phyloP scores from a whole-genome alignment of 2,329 filamentous ascomycete species.

The Cladosporium velox region DNA sequence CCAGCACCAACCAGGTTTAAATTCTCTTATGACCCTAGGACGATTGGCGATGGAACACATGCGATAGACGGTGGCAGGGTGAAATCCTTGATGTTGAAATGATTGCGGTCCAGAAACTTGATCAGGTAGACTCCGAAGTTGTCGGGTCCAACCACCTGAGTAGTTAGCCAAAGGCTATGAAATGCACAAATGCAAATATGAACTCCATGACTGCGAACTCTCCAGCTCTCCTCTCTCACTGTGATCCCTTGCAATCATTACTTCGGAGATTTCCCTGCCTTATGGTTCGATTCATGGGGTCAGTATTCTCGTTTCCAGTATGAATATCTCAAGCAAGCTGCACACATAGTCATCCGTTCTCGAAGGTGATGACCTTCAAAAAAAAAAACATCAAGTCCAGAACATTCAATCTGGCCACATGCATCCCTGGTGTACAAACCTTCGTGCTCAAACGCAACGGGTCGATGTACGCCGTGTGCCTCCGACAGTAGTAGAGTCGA shows the following conservation, averaged over 20 bases:
- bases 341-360: background rate
- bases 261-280: background rate
- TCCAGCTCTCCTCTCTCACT: background rate
- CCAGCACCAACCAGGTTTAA: conserved; percentile 19
- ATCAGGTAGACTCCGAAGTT: background rate
- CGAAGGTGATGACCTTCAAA: background rate
- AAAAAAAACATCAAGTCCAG: background rate
- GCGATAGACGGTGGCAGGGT: background rate
- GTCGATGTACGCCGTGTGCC: too few species aligned
- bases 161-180: conserved; percentile 13
- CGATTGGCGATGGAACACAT: background rate
- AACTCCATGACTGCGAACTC: background rate
- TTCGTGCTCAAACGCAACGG: too few species aligned
- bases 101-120: background rate
- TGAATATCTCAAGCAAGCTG: background rate
- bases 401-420: too few species aligned
- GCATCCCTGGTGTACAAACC: background rate
- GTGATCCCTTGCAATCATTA: background rate
- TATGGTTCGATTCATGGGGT: too few species aligned
- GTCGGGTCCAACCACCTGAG: background rate
- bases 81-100: background rate
- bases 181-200: conserved; percentile 17
- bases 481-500: too few species aligned
- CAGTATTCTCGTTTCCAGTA: background rate
- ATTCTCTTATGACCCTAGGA: background rate